Evolutionary conservation across 257 asterid genomes (phyloP), one percentile per base, ranked within the genome.

Genomic region (Dorcoceras hygrometricum): DNA sequence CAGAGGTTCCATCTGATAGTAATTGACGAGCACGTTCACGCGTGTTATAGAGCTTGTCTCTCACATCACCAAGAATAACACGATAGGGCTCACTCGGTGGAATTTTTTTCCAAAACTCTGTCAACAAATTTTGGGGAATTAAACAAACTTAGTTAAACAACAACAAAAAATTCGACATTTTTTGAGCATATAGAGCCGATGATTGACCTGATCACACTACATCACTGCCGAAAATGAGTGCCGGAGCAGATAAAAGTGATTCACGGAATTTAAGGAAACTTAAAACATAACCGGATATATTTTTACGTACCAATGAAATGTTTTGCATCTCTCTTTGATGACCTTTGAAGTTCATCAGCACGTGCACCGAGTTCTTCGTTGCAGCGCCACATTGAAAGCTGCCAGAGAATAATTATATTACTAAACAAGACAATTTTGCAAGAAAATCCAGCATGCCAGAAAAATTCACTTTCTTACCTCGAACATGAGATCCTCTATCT

Each of bases 361-460:
- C 87, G 87, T 14, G 56, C 74, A 51, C 93, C 92, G 26, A 89
- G 95, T 64, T 89, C 98, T 72, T 92, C 98, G 62, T 69, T 89
- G 84, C 98, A 92, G 32, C 98, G 97, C 98, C 98, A 92, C 53
- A 43, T 43, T 4, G 53, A 43, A 43, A 43, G 53, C 53, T 43
- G 53, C 20, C 20, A 43, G 20, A 14, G 53, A 97, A 89, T 89
- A 63, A 14, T 39, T 51, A 39, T 61, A 8, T 29, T 0, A 57
- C 18, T 62, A 34, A 53, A 25, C 8, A 36, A 68, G 3, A 34
- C 19, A 48, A 60, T 43, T n/a, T 27, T 34, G 18, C 43, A 67
- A 46, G 55, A 63, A 55, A 56, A 50, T 65, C 39, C 2, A 2
- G 18, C 58, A 62, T 14, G 19, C n/a, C 5, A 27, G 43, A 23